A percentile compares a stretch with the other conserved stretches of the same genome.
phyloP scores from a whole-genome alignment of 495 filamentous ascomycete genomes.

The Daldinia decipiens region DNA sequence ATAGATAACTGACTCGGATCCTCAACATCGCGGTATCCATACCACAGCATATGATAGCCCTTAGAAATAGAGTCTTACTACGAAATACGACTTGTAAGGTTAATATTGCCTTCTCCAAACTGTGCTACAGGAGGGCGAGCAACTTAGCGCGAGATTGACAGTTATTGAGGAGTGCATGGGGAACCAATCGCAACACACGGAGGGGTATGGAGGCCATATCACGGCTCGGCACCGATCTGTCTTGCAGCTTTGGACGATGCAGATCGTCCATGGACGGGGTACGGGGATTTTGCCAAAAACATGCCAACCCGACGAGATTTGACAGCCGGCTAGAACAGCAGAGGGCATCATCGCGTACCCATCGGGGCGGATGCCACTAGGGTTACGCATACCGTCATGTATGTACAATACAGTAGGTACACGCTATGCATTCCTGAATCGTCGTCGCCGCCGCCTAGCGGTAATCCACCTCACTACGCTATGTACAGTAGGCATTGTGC shows the following conservation, averaged over 20 bases:
- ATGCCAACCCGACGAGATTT: constrained; percentile 39
- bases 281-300: constrained; percentile 42
- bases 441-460: constrained; percentile 34
- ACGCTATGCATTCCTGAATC: constrained; percentile 39
- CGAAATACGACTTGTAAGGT: not conserved
- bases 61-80: not conserved
- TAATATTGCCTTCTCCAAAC: constrained; percentile 11
- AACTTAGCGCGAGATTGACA: constrained; percentile 21
- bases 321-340: constrained; percentile 41
- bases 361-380: constrained; percentile 42
- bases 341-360: constrained; percentile 33
- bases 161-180: constrained; percentile 10
- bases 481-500: not conserved
- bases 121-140: not conserved
- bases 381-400: constrained; percentile 17
- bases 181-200: constrained; percentile 22
- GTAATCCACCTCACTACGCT: constrained; percentile 20
- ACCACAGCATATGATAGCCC: not conserved
- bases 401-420: constrained; percentile 16
- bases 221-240: constrained; percentile 44
- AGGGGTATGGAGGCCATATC: constrained; percentile 18
- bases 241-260: constrained; percentile 34
- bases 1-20: constrained; percentile 15
- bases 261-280: constrained; percentile 38
- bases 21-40: not conserved